Percentiles rank a stretch among this genome's conserved stretches.
Conservation (phyloP, 78 protist genomes). For the Blattamonas nauphoetae region DNA sequence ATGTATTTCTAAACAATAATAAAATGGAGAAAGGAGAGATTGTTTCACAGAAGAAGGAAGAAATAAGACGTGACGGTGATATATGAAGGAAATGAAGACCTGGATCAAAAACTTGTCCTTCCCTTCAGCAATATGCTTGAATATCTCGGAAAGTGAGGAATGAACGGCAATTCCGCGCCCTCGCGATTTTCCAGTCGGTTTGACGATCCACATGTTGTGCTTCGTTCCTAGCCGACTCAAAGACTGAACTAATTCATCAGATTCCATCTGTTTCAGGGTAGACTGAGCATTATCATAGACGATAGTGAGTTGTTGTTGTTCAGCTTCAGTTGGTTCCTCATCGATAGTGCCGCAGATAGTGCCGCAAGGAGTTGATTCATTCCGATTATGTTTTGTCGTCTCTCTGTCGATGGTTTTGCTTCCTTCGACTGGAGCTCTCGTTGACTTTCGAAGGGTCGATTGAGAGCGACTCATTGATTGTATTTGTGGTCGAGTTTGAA, state of each 20-base stretch:
- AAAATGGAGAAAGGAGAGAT: background rate
- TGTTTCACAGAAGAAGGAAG: background rate
- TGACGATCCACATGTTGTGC: background rate
- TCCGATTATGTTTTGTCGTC: too few species aligned
- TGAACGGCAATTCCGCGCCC: background rate
- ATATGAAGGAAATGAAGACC: background rate
- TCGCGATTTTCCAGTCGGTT: background rate
- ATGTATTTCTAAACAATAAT: background rate
- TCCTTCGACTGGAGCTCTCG: too few species aligned
- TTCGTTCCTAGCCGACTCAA: background rate
- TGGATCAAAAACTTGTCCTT: background rate
- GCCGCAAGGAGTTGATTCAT: too few species aligned
- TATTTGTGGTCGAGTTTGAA: too few species aligned
- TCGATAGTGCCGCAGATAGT: too few species aligned
- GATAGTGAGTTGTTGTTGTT: background rate
- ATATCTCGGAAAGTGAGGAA: background rate
- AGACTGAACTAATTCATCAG: background rate
- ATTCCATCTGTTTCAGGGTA: background rate
- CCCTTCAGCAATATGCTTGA: background rate
- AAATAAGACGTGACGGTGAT: background rate
- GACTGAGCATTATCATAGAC: background rate
- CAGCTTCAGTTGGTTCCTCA: background rate
- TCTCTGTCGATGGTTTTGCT: too few species aligned
- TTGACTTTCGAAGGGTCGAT: too few species aligned
- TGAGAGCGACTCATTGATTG: too few species aligned